A percentile compares a stretch with the other conserved stretches of the same genome.
phyloP scores from a whole-genome alignment of 306 rosid genomes.

The Bauhinia variegata region DNA sequence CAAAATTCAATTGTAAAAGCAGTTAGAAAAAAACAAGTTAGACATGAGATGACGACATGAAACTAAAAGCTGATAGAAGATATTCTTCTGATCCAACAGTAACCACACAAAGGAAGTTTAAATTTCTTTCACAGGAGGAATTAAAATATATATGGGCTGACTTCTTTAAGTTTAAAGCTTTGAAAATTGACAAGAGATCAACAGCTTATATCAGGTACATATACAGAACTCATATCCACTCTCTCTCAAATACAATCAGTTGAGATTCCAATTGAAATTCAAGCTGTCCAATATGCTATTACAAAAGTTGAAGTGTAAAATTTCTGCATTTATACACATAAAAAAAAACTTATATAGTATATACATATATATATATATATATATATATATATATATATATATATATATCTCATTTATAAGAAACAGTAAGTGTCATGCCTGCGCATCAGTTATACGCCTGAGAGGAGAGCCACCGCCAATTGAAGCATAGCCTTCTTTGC shows the following conservation, averaged over 20 bases:
- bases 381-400: no score
- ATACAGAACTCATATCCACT: slow-evolving; percentile 24
- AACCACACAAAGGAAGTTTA: background rate
- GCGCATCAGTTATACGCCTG: slow-evolving; percentile 85
- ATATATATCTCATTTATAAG: background rate
- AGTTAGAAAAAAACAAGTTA: slow-evolving; percentile 2
- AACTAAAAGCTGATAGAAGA: background rate
- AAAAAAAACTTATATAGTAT: no score
- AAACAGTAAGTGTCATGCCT: slow-evolving; percentile 54
- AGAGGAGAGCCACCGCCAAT: slow-evolving; percentile 99
- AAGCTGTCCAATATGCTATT: slow-evolving; percentile 14
- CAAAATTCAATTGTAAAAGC: background rate
- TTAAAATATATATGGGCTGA: no score
- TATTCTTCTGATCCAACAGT: slow-evolving; percentile 3
- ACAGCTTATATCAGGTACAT: background rate
- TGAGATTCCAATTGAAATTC: slow-evolving; percentile 26
- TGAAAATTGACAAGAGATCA: slow-evolving; percentile 5
- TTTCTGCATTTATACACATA: slow-evolving; percentile 1
- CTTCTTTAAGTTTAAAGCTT: background rate
- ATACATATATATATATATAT: no score
- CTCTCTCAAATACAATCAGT: background rate
- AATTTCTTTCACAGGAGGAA: no score
- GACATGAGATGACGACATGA: slow-evolving; percentile 1
- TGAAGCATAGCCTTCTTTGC: slow-evolving; percentile 97
- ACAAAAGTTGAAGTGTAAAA: slow-evolving; percentile 22